Percentiles rank a stretch among this genome's conserved stretches.
Conservation (phyloP, 805 yeast genomes). For the Lipomyces sp. region DNA sequence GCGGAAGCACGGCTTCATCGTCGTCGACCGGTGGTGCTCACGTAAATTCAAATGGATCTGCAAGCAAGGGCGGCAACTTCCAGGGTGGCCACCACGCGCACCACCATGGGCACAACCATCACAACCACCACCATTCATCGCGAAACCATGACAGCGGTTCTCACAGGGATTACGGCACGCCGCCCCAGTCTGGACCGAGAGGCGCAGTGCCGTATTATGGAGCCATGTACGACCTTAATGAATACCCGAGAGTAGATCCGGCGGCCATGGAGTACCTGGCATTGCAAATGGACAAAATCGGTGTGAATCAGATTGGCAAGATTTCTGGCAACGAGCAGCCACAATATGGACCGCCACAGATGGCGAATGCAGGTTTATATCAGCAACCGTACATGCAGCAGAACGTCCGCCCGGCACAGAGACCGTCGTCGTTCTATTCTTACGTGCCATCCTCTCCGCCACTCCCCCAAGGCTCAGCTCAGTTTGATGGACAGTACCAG, state of each 20-base stretch:
- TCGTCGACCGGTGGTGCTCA: background rate
- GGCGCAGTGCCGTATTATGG: background rate
- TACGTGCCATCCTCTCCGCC: too few relatives aligned
- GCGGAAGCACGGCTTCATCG: background rate
- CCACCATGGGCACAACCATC: background rate
- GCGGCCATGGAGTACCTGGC: conserved; percentile 9
- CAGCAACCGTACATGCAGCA: background rate
- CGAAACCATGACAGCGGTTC: background rate
- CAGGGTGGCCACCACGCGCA: background rate
- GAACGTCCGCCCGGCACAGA: background rate
- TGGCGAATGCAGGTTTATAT: too few relatives aligned
- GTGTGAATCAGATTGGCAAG: conserved; percentile 13
- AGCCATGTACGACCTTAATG: background rate
- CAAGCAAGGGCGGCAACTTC: too few relatives aligned
- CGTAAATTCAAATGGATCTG: too few relatives aligned
- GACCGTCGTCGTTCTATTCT: too few relatives aligned
- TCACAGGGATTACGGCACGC: background rate
- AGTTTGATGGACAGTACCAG: too few relatives aligned
- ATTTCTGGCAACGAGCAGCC: background rate
- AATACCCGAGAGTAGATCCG: background rate
- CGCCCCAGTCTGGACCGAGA: background rate
- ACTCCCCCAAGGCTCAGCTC: too few relatives aligned
- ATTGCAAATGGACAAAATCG: conserved; percentile 10
- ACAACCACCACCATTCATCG: background rate
- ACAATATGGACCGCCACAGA: too few relatives aligned